Conservation (phyloP, 805 yeast species). For the Ogataea wickerhamii region DNA sequence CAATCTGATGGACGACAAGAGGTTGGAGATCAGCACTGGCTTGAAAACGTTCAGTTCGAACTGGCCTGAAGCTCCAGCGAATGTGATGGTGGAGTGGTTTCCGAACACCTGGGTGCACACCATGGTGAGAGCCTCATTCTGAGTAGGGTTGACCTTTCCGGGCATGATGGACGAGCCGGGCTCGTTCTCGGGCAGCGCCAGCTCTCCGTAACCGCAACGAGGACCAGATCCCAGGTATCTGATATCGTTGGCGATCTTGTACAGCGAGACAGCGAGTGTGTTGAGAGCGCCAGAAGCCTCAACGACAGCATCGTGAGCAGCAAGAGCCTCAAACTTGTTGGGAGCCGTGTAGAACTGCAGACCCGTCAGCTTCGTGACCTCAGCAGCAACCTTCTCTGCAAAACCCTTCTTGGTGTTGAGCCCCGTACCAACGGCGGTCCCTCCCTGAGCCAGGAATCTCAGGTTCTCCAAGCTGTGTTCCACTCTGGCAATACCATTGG, state of each 20-base stretch:
- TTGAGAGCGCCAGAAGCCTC: conserved; percentile 97
- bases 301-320: conserved; percentile 97
- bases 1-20: conserved; percentile 81
- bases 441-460: conserved; percentile 93
- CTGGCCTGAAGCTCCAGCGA: conserved; percentile 98
- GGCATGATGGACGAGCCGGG: conserved; percentile 99
- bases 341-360: conserved; percentile 91
- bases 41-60: conserved; percentile 97
- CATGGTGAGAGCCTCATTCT: conserved; percentile 98
- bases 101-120: conserved; percentile 98
- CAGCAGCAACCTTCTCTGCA: conserved; percentile 80
- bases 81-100: conserved; percentile 90
- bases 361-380: conserved; percentile 84
- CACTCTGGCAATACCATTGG: conserved; percentile 86
- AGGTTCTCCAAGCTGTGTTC: conserved; percentile 73
- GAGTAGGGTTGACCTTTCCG: conserved; percentile 99
- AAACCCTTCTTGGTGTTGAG: conserved; percentile 91
- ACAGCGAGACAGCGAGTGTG: conserved; percentile 89
- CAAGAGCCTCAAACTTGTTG: conserved; percentile 97
- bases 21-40: conserved; percentile 91
- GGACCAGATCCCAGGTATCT: conserved; percentile 99
- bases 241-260: conserved; percentile 96
- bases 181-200: conserved; percentile 93
- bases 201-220: conserved; percentile 98
- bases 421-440: conserved; percentile 99